phyloP scores from a whole-genome alignment of 106 monocot genomes.

The Acorus gramineus region DNA sequence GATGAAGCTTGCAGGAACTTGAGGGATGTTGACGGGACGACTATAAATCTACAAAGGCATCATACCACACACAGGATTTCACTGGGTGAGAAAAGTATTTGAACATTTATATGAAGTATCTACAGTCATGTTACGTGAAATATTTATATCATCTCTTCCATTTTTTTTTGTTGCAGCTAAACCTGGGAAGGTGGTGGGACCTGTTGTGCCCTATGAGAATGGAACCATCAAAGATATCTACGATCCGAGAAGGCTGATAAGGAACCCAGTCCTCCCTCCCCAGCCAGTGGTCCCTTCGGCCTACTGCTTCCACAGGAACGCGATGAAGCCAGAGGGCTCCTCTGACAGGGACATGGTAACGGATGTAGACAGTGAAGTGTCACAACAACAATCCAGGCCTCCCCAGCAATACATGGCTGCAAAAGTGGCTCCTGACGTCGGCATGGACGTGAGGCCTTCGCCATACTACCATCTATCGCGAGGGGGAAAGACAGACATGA shows the following conservation, averaged over 20 bases:
- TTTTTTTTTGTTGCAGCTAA: conserved; percentile 35
- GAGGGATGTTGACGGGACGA: conserved; percentile 18
- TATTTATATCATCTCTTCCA: no score
- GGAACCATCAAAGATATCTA: conserved; percentile 32
- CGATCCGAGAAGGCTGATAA: conserved; percentile 53
- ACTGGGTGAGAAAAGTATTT: conserved; percentile 14
- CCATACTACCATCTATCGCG: conserved; percentile 26
- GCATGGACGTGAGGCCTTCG: conserved; percentile 39
- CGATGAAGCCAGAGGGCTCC: conserved; percentile 15
- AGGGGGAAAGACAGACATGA: conserved; percentile 12
- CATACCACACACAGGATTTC: conserved; percentile 41
- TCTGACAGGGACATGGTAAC: not conserved
- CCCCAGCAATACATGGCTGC: no score
- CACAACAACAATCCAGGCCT: no score
- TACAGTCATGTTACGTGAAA: no score
- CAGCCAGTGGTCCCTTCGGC: conserved; percentile 29
- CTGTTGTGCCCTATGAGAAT: conserved; percentile 59
- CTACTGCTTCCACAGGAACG: conserved; percentile 21
- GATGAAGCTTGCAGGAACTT: conserved; percentile 16
- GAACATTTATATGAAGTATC: no score
- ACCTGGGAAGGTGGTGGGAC: conserved; percentile 62
- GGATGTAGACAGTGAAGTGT: no score
- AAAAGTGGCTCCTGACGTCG: conserved; percentile 18
- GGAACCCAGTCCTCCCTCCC: conserved; percentile 28
- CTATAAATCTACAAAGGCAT: conserved; percentile 17